Evolutionary conservation across 2,329 filamentous ascomycete genomes (phyloP).

Genomic region (Trichoderma semiorbis): DNA sequence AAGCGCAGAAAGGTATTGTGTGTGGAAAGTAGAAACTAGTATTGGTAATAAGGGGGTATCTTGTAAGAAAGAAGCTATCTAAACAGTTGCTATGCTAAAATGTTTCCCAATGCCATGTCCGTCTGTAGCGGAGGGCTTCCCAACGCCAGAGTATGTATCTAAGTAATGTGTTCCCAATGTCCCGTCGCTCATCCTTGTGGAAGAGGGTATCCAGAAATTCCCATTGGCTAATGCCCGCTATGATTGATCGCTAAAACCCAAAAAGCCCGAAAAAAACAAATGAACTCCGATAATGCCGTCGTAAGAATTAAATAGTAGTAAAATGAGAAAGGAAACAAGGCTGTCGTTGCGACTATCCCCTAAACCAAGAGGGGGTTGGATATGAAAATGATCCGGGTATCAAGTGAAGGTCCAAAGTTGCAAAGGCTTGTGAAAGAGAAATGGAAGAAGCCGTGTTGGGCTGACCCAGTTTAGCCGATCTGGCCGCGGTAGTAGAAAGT

Average conservation of each 20-base stretch:
- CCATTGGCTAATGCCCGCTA: slow-evolving; percentile 8
- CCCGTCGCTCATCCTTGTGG: slow-evolving; percentile 4
- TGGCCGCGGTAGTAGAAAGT: not conserved
- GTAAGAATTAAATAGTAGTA: slow-evolving; percentile 9
- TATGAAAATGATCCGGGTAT: slow-evolving; percentile 6
- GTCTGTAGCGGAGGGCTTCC: slow-evolving; percentile 7
- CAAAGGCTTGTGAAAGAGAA: not conserved
- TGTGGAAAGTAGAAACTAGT: not conserved
- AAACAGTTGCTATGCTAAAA: slow-evolving; percentile 8
- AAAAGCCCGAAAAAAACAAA: not conserved
- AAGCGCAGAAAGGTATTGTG: not conserved
- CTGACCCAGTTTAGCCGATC: slow-evolving; percentile 1
- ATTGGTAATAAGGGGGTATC: slow-evolving; percentile 10
- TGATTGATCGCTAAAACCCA: slow-evolving; percentile 5
- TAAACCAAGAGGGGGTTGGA: not conserved
- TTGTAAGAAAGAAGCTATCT: slow-evolving; percentile 13
- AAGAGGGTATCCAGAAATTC: slow-evolving; percentile 6
- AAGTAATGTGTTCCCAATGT: not conserved
- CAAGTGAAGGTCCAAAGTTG: not conserved
- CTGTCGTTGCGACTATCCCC: slow-evolving; percentile 6
- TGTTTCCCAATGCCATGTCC: not conserved
- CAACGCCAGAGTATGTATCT: slow-evolving; percentile 9
- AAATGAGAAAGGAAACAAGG: not conserved
- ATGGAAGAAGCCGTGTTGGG: not conserved
- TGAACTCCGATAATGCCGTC: slow-evolving; percentile 15